Base-by-base conservation (phyloP, 2,329 filamentous ascomycete genomes). In the Pezicula carpinea region DNA sequence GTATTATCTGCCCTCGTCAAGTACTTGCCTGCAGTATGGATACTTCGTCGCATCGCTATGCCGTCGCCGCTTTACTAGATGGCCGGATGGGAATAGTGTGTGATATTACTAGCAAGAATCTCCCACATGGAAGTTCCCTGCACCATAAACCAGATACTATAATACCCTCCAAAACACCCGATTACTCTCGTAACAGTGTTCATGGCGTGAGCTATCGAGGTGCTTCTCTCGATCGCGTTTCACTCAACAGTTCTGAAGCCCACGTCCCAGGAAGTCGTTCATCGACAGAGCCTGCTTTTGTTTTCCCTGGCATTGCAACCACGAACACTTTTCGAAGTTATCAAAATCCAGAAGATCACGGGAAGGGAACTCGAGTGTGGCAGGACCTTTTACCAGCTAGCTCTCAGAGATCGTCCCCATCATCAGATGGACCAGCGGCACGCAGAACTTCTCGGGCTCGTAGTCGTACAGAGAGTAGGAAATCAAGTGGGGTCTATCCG, bases 11-110 rank as follows among this genome's bases (percentile, higher is more conserved):
- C 54, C 79, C 79, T 11, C 67, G 71, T 14, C 67, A 73, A 38
- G 75, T 85, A 2, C 59, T 86, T 5, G 72, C 75, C 3, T 77
- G 80, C 55, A 79, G 77, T 51, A 82, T 86, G 72, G 80, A 85
- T 59, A 79, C 77, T 0, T 81, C 75, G 4, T 73, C 70, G 2
- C 67, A 74, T 7, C 69, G 72, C 36, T 71, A 77, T 53, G 71
- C 78, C 6, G 67, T 85, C 43, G 81, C 80, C 14, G 73, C 78
- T 23, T 65, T 86, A 7, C 67, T 85, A 39, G 73, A 79, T 51
- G 79, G 77, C 6, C 74, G 82, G 3, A 70, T 79, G 59, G 82
- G 80, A 4, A 71, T 85, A 59, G 71, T 85, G 1, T 83, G 74
- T 55, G 77, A 85, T 43, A 63, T 83, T 10, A 61, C 61, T 40